Evolutionary conservation across 2,329 filamentous ascomycete species (phyloP).

Genomic region (Apiospora marii): DNA sequence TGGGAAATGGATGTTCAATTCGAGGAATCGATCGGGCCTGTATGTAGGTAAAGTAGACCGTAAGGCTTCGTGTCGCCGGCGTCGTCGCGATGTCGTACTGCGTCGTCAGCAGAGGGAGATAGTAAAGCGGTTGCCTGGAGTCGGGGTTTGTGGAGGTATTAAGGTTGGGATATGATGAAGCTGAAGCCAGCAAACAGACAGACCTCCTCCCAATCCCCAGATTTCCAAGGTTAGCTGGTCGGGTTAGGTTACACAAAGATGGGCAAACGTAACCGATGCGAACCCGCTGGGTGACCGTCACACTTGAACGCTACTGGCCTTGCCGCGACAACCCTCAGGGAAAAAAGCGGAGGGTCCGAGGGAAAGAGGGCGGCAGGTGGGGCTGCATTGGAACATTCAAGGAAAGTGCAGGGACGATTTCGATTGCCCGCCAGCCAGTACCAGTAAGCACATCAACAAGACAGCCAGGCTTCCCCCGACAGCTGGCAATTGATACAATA

Average conservation of each 20-base stretch:
- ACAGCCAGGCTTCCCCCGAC: no score
- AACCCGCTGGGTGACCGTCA: constrained; percentile 7
- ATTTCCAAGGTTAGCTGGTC: constrained; percentile 13
- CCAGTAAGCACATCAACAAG: no score
- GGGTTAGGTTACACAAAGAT: constrained; percentile 1
- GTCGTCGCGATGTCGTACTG: constrained; percentile 1
- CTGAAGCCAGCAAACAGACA: constrained; percentile 19
- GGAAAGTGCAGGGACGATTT: background rate
- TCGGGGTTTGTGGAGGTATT: constrained; percentile 10
- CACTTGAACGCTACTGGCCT: background rate
- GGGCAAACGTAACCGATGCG: background rate
- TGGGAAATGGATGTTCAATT: constrained; percentile 2
- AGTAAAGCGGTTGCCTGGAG: constrained; percentile 5
- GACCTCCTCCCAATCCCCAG: constrained; percentile 19
- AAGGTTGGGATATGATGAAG: constrained; percentile 15
- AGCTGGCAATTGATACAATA: no score
- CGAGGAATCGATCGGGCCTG: background rate
- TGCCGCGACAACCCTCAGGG: background rate
- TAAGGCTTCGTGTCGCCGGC: background rate
- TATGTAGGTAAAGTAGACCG: background rate
- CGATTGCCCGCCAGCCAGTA: background rate
- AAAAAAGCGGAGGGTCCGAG: background rate
- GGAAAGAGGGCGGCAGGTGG: background rate
- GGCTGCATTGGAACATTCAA: background rate
- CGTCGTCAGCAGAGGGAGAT: constrained; percentile 9